Conservation (phyloP, 768 basidiomycete genomes). For the Lactarius deliciosus region DNA sequence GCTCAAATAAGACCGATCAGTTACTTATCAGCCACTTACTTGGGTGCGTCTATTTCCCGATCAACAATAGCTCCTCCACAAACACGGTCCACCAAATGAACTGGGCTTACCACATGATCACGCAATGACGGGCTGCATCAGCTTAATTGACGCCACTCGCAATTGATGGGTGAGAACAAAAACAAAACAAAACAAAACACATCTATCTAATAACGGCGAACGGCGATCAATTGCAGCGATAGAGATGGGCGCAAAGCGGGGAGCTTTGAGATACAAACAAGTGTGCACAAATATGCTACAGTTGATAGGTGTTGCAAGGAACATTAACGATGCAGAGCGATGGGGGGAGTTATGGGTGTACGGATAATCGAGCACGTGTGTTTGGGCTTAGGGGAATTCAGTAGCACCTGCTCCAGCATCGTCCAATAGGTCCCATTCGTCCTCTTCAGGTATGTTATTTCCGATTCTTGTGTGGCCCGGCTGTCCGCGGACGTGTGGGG, state of each 20-base stretch:
- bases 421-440: constrained; percentile 30
- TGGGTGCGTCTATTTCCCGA: constrained; percentile 3
- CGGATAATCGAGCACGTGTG: neutral
- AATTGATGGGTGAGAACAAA: neutral
- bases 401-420: constrained; percentile 24
- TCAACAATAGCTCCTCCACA: constrained; percentile 1
- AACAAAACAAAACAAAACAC: neutral
- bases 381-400: constrained; percentile 18
- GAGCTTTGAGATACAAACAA: constrained; percentile 21
- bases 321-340: neutral
- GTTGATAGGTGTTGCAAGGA: constrained; percentile 4
- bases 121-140: neutral
- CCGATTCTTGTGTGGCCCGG: constrained; percentile 29
- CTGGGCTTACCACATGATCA: neutral
- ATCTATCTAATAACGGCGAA: neutral
- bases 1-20: neutral
- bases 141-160: constrained; percentile 10
- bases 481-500: constrained; percentile 29
- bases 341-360: neutral
- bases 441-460: constrained; percentile 29
- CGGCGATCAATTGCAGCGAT: neutral
- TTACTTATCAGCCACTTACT: neutral
- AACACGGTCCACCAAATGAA: neutral
- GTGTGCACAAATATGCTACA: constrained; percentile 20
- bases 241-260: neutral